A percentile compares a stretch with the other conserved stretches of the same genome.
These are phyloP conservation scores for Nakazawaea laoshanensis DNA, from an alignment of 805 yeast genomes.

Conservation along the genomic window DNA sequence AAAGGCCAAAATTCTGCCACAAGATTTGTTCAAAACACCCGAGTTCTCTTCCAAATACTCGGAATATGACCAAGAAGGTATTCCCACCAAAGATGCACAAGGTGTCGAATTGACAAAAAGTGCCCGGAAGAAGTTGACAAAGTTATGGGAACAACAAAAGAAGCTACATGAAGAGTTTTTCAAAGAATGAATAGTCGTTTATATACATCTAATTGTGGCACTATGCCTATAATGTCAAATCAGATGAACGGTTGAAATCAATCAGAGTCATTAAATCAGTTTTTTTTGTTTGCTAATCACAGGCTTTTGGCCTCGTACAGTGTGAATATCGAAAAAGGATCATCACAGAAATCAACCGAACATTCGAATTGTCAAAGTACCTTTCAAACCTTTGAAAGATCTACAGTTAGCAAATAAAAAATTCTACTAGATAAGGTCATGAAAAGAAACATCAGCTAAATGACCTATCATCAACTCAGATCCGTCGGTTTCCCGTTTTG, in stretches of 20 bases:
- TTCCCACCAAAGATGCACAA: constrained; percentile 66
- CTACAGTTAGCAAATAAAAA: neutral
- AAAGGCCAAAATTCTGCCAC: constrained; percentile 63
- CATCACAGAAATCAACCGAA: constrained; percentile 19
- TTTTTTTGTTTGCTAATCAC: constrained; percentile 30
- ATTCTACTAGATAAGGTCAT: neutral
- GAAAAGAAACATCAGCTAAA: constrained; percentile 15
- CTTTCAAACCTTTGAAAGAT: constrained; percentile 8
- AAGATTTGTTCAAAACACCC: constrained; percentile 59
- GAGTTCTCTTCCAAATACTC: constrained; percentile 34
- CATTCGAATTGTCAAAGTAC: neutral
- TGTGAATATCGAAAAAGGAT: constrained; percentile 40
- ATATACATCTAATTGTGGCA: neutral
- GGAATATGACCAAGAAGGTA: constrained; percentile 79
- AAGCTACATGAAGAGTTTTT: constrained; percentile 69
- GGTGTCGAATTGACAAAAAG: constrained; percentile 88
- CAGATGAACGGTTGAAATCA: neutral
- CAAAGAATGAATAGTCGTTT: constrained; percentile 10
- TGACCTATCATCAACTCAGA: constrained; percentile 46
- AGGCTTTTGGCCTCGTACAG: constrained; percentile 36
- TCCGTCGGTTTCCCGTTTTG: constrained; percentile 32
- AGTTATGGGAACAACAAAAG: constrained; percentile 72
- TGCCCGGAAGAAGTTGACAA: constrained; percentile 71
- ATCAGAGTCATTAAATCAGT: constrained; percentile 52
- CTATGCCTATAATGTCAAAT: neutral